Percentiles rank a stretch among this genome's conserved stretches.
These are phyloP conservation scores for Cyberlindnera galapagoensis DNA, from an alignment of 805 yeast species.

Conservation along the genomic window DNA sequence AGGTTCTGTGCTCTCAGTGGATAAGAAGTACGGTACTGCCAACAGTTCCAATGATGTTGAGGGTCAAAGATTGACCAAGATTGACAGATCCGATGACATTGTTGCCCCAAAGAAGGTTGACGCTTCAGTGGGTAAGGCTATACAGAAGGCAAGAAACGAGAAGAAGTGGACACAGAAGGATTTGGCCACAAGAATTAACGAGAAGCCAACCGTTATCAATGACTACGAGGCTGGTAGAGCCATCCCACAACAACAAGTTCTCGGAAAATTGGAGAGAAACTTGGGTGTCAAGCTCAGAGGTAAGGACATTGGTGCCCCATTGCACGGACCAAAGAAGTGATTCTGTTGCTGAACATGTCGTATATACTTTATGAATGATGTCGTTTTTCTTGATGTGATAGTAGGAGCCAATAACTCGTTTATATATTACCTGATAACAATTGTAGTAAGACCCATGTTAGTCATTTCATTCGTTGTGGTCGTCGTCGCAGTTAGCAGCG, in stretches of 20 bases:
- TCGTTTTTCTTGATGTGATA: too few relatives aligned
- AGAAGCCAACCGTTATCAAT: slow-evolving; percentile 90
- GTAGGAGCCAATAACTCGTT: too few relatives aligned
- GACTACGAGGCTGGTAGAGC: slow-evolving; percentile 98
- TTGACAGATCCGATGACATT: slow-evolving; percentile 90
- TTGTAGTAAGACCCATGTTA: too few relatives aligned
- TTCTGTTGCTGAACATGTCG: too few relatives aligned
- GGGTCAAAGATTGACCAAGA: slow-evolving; percentile 90
- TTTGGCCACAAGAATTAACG: slow-evolving; percentile 90
- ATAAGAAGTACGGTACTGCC: slow-evolving; percentile 76
- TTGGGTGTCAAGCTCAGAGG: slow-evolving; percentile 95
- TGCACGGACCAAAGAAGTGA: slow-evolving; percentile 40
- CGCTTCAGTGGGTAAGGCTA: slow-evolving; percentile 78
- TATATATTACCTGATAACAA: too few relatives aligned
- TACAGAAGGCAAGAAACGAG: slow-evolving; percentile 78
- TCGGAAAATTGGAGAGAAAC: slow-evolving; percentile 89
- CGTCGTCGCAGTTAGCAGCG: too few relatives aligned
- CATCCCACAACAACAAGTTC: slow-evolving; percentile 89
- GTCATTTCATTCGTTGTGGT: too few relatives aligned
- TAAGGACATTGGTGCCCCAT: slow-evolving; percentile 88
- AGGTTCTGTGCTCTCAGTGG: slow-evolving; percentile 85
- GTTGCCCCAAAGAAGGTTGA: slow-evolving; percentile 89
- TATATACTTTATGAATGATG: too few relatives aligned
- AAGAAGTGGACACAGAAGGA: slow-evolving; percentile 92
- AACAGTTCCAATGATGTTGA: slow-evolving; percentile 68